A percentile compares a stretch with the other conserved stretches of the same genome.
Conservation (phyloP, 2,329 filamentous ascomycete genomes). For the Microascus cirrosus region DNA sequence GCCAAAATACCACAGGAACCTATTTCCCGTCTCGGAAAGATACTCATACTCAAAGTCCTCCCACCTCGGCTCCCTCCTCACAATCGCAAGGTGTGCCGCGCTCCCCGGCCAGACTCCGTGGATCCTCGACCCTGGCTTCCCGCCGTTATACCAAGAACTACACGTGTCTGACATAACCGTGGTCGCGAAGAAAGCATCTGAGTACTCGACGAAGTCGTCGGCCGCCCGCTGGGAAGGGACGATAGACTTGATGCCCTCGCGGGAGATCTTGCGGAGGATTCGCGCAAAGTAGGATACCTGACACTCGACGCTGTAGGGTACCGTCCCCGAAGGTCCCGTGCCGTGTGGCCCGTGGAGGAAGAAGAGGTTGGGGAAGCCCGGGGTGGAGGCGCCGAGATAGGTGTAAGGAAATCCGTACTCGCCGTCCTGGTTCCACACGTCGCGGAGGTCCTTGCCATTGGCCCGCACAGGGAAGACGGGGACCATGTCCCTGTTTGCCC, state of each 20-base stretch:
- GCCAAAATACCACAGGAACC: conserved; percentile 54
- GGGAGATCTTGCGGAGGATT: conserved; percentile 53
- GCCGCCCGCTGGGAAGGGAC: conserved; percentile 44
- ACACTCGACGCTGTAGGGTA: conserved; percentile 56
- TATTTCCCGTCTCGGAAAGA: conserved; percentile 27
- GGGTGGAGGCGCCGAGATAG: conserved; percentile 52
- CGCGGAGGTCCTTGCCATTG: conserved; percentile 38
- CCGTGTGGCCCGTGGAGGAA: conserved; percentile 52
- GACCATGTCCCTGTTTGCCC: conserved; percentile 47
- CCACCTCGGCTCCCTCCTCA: conserved; percentile 43
- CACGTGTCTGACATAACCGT: conserved; percentile 52
- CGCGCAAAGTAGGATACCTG: conserved; percentile 56
- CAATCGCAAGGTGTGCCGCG: conserved; percentile 47
- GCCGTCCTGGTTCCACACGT: conserved; percentile 44
- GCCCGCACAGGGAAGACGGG: conserved; percentile 51
- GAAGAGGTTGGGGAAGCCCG: conserved; percentile 57
- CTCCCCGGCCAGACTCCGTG: conserved; percentile 62
- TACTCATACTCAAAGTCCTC: conserved; percentile 44
- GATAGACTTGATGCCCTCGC: conserved; percentile 55
- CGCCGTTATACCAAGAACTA: conserved; percentile 63
- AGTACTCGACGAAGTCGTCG: conserved; percentile 53
- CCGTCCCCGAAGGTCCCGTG: conserved; percentile 50
- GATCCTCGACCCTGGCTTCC: conserved; percentile 47
- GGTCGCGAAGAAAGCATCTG: conserved; percentile 40
- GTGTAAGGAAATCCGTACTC: conserved; percentile 53